Base-by-base conservation (phyloP, 768 basidiomycete species). In the Scleroderma citrinum region DNA sequence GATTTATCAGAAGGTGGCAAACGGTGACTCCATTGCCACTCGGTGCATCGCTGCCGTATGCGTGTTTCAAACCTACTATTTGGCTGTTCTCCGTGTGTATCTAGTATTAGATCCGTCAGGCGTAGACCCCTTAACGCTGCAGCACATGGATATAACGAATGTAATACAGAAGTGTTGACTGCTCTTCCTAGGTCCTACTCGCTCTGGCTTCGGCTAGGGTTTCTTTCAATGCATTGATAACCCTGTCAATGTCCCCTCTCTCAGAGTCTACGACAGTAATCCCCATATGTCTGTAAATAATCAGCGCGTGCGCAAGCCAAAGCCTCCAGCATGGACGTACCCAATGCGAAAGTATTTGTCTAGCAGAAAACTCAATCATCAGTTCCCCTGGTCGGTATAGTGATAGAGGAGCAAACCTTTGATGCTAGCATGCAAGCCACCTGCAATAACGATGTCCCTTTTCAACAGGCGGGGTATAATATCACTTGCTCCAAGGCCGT, bases 331-430 rank as follows among this genome's bases (percentile, higher is more conserved):
- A 14, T 37, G 19, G 16, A 72, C 76, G 34, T 51, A 79, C 78
- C 92, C 93, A 47, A 96, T 82, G 44, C 93, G 85, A 84, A 95
- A 92, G 68, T 95, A 95, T 60, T 83, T 85, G 61, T 86, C 87
- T 87, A 54, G 21, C 53, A 20, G 48, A 24, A 11, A 16, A 36
- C 12, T 7, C 26, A 13, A 30, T 35, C 19, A 53, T 65, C 35
- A 61, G 24, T 12, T 12, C 34, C 31, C 24, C 42, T 26, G 42
- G 44, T 19, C 24, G 23, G 5, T n/a, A 6, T 26, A 39, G 43
- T 35, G 43, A 16, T 7, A 37, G 10, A 32, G 39, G 10, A 23
- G 65, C 72, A n/a, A 32, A 83, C 86, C 85, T 73, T 90, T 92
- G 67, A 91, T 83, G 32, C 74, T 78, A 50, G 81, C 78, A 67